Conservation (phyloP, 176 grass and related monocot species). For the Olyra latifolia region DNA sequence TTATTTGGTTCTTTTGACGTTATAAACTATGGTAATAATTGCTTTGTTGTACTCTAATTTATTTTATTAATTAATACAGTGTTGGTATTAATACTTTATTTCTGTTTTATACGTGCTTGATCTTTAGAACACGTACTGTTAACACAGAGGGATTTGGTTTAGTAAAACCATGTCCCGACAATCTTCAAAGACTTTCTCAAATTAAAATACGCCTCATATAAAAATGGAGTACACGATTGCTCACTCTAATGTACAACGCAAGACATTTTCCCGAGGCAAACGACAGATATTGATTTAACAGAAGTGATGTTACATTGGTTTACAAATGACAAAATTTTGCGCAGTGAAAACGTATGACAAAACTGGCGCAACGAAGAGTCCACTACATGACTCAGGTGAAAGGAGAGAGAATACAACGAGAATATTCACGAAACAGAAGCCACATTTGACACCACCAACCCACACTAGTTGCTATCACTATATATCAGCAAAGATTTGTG, state of each 20-base stretch:
- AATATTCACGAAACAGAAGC: slow-evolving; percentile 10
- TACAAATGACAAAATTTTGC: slow-evolving; percentile 52
- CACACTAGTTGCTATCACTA: background rate
- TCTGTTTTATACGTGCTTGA: too few species aligned
- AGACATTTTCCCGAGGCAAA: background rate
- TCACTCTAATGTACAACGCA: background rate
- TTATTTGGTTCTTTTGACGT: too few species aligned
- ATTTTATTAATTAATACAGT: too few species aligned
- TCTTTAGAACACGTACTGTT: too few species aligned
- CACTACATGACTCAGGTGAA: slow-evolving; percentile 17
- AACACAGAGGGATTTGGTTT: too few species aligned
- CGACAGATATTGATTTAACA: slow-evolving; percentile 11
- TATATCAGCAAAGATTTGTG: slow-evolving; percentile 17
- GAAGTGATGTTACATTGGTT: slow-evolving; percentile 37
- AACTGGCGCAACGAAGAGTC: slow-evolving; percentile 24
- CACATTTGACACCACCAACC: slow-evolving; percentile 14
- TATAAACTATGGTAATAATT: too few species aligned
- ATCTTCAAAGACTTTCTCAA: too few species aligned
- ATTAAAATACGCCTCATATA: too few species aligned
- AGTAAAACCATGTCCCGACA: too few species aligned
- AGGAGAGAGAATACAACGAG: background rate
- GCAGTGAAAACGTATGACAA: slow-evolving; percentile 19
- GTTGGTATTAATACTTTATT: too few species aligned
- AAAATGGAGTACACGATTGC: too few species aligned
- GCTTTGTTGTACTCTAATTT: too few species aligned